Evolutionary conservation across 257 asterid genomes (phyloP).

Genomic region (Ajuga chamaepitys): DNA sequence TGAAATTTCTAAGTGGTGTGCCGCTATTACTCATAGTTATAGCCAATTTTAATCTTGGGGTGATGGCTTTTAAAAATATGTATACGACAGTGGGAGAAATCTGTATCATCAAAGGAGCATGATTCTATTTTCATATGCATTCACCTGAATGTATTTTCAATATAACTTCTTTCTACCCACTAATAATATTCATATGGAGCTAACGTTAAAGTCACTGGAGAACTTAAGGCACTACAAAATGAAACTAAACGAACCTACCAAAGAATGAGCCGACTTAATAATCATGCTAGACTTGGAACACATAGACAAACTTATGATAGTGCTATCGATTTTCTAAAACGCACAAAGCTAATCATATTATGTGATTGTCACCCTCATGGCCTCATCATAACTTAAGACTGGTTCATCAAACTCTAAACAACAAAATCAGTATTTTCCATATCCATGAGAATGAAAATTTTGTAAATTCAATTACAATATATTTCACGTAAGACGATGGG

Average conservation of each 20-base stretch:
- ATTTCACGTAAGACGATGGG: background rate
- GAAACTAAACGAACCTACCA: background rate
- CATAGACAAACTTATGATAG: background rate
- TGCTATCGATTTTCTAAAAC: background rate
- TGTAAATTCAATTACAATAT: background rate
- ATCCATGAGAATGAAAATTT: background rate
- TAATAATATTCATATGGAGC: background rate
- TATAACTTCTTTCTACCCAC: background rate
- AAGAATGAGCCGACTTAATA: constrained; percentile 3
- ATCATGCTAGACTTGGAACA: background rate
- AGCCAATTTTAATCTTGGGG: background rate
- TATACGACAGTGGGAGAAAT: background rate
- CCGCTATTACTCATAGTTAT: background rate
- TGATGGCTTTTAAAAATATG: background rate
- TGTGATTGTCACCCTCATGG: background rate
- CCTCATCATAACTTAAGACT: background rate
- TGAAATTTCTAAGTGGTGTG: background rate
- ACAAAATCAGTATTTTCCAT: background rate
- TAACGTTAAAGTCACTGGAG: background rate
- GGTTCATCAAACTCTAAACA: background rate
- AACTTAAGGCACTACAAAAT: background rate
- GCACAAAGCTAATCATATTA: background rate
- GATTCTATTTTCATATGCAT: background rate
- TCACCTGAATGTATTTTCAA: background rate
- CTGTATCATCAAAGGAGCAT: background rate